Base-by-base conservation (phyloP, 176 grass and related monocot genomes). In the Lolium multiflorum region DNA sequence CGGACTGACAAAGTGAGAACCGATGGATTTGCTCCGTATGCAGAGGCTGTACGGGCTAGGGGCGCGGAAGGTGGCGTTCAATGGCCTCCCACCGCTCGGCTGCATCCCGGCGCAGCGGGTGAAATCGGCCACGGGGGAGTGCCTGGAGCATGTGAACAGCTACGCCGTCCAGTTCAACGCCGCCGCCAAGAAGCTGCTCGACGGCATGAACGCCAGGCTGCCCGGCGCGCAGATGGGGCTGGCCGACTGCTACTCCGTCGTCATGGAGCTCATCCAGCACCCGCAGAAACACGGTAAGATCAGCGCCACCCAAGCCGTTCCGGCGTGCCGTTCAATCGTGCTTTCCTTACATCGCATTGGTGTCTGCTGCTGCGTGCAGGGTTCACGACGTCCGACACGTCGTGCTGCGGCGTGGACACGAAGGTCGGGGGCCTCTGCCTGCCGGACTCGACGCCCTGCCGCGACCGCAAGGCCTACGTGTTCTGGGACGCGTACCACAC, bases 401-500 rank as follows among this genome's bases (percentile, higher is more conserved):
- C 93, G 61, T 98, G 96, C 84, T 98, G 97, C 92, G 89, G 92
- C 59, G 94, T 98, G 84, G 94, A 96, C 84, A 88, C 92, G 5
- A 91, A 88, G 18, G 75, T 96, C 5, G 94, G 92, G 0, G 97
- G 97, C 0, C 90, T 99, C 52, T 99, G 93, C 88, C 51, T 98
- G 69, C 94, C 97, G 48, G 95, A 91, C 25, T 87, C 92, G 10
- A 78, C 54, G 38, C 92, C 94, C 56, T 99, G 94, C 85, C 6
- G 56, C 61, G 81, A 96, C 87, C 97, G 97, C 70, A 87, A 81
- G 58, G 87, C 88, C 4, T 99, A 89, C 56, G 97, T 99, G 74
- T 99, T 99, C 87, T 96, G 97, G 97, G 97, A 96, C 50, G 97
- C 94, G 25, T 99, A 99, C 54, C 97, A 99, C 89, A 95, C 97